Base-by-base conservation (phyloP, 805 yeast species). In the Jamesozyma jinghongensis region DNA sequence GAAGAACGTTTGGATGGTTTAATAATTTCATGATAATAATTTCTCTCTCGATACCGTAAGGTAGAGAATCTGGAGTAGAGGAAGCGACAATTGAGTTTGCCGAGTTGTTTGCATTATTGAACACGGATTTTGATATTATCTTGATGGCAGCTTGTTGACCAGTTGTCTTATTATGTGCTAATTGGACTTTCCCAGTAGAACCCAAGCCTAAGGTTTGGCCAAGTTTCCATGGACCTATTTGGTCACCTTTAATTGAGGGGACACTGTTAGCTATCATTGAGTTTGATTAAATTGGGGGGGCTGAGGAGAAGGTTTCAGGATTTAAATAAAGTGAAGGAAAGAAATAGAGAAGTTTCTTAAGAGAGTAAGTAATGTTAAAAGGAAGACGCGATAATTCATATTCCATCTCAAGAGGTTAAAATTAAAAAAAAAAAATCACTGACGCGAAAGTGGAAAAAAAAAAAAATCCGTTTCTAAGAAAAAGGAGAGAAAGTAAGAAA, bases 151-250 rank as follows among this genome's bases (percentile, higher is more conserved):
- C 97, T 43, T 86, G 74, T 62, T 86, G 81, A 37, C 92, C 92
- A 1, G 92, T 81, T 40, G 74, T 73, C 33, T 79, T 73, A 59
- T 92, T 94, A 51, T 86, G 81, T 13, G 98, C 97, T 41, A 92
- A 70, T 44, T 95, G 70, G 14, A 92, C 98, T 46, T 97, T 74
- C 19, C 98, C 97, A 1, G 96, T 85, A 12, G 95, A 83, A n/a
- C 98, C 98, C 44, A 94, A 73, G 19, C 98, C 98, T 38, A 92
- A 68, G 2, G 98, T 92, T 50, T 90, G 74, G 22, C 97, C 97
- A 29, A 92, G 68, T 57, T 86, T 84, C 98, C 98, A 92, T 2
- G 98, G 97, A 2, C 98, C 98, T 34, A 92, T 55, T 36, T 50
- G 55, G 46, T 61, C 57, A 40, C 60, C 79, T 50, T 77, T 56